A percentile compares a stretch with the other conserved stretches of the same genome.
phyloP scores from a whole-genome alignment of 441 rosid genomes.

The Erodium chrysanthum region DNA sequence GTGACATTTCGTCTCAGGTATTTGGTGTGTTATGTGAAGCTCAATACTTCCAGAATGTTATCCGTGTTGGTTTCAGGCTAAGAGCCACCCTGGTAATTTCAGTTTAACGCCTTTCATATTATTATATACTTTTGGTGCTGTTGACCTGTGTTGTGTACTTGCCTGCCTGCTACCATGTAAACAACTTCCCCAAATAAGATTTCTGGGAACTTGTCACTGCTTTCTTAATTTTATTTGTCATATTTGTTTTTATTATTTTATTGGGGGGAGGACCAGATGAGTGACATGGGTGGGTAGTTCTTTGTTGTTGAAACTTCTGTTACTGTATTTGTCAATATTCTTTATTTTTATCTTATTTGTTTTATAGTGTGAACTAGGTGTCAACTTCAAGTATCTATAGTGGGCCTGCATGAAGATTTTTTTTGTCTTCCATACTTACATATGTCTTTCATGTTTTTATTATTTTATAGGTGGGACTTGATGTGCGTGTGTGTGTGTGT shows the following conservation, averaged over 20 bases:
- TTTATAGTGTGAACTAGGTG: not conserved
- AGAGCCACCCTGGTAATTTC: constrained; percentile 84
- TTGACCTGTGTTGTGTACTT: not conserved
- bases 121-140: constrained; percentile 8
- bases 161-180: constrained; percentile 13
- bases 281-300: too few relatives aligned
- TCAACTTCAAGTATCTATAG: not conserved
- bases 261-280: too few relatives aligned
- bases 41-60: constrained; percentile 92
- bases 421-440: too few relatives aligned
- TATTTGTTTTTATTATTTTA: not conserved
- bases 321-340: not conserved
- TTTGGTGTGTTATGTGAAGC: constrained; percentile 88
- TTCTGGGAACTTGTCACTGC: not conserved
- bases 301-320: too few relatives aligned
- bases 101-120: constrained; percentile 16
- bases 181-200: constrained; percentile 1
- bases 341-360: not conserved
- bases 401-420: not conserved
- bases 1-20: constrained; percentile 45
- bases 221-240: not conserved
- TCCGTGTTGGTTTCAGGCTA: constrained; percentile 90
- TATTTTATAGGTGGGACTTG: too few relatives aligned
- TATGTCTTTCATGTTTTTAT: too few relatives aligned
- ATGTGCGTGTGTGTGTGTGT: too few relatives aligned